Conservation (phyloP, 441 rosid species). For the Eruca vesicaria region DNA sequence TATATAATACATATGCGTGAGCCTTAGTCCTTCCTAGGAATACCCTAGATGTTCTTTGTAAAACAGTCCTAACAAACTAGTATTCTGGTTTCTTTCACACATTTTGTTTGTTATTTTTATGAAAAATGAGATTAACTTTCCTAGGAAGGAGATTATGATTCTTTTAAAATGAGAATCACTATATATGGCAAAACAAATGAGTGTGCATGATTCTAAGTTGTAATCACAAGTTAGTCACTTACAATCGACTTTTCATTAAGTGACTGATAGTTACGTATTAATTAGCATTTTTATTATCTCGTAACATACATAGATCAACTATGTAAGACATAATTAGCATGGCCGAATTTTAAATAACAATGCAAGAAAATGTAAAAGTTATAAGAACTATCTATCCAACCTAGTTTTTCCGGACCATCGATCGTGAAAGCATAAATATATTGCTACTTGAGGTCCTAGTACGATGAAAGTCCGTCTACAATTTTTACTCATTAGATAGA, state of each 20-base stretch:
- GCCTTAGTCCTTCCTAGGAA: neutral
- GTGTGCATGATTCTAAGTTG: slow-evolving; percentile 22
- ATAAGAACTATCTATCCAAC: neutral
- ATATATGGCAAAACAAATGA: neutral
- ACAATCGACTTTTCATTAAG: slow-evolving; percentile 4
- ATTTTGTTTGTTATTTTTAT: neutral
- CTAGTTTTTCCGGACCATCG: neutral
- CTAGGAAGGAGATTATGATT: neutral
- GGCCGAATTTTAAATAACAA: neutral
- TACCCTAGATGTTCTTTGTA: neutral
- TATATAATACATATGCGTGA: slow-evolving; percentile 1
- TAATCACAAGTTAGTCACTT: slow-evolving; percentile 25
- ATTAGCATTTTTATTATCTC: neutral
- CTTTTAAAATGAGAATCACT: neutral
- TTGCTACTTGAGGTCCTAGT: neutral
- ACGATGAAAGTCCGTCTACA: neutral
- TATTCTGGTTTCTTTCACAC: neutral
- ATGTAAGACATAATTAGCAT: neutral
- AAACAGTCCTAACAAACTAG: neutral
- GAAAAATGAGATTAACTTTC: neutral
- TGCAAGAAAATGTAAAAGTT: neutral
- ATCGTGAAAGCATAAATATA: neutral
- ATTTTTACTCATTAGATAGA: neutral
- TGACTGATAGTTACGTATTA: neutral
- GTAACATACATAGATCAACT: neutral